Percentiles rank a stretch among this genome's conserved stretches.
phyloP scores from a whole-genome alignment of 2,329 filamentous ascomycete species.

The Arthrinium phaeospermum region DNA sequence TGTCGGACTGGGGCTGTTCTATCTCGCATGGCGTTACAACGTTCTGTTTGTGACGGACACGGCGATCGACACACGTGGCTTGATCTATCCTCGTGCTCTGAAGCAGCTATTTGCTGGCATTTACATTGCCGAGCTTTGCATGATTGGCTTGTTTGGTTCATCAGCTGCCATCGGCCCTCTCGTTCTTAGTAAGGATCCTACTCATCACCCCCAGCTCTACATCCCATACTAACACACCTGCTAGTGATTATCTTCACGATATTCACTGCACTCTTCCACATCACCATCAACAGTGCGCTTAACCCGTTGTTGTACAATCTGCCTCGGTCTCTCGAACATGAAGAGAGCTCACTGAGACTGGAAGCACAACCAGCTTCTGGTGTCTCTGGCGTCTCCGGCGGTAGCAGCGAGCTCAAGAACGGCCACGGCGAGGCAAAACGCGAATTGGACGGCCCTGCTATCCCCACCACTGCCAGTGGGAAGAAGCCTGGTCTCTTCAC shows the following conservation, averaged over 20 bases:
- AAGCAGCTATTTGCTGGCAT: constrained; percentile 85
- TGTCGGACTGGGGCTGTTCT: constrained; percentile 79
- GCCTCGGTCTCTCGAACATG: constrained; percentile 67
- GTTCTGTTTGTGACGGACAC: constrained; percentile 85
- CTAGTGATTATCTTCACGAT: constrained; percentile 72
- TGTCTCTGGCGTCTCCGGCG: constrained; percentile 26
- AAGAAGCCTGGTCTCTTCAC: constrained; percentile 64
- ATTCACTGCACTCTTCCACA: constrained; percentile 77
- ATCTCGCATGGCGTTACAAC: constrained; percentile 89
- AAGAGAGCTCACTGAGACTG: constrained; percentile 46
- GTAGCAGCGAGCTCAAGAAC: constrained; percentile 34
- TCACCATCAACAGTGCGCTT: constrained; percentile 75
- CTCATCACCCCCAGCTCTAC: not conserved
- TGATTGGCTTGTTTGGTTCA: constrained; percentile 84
- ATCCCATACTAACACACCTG: not conserved
- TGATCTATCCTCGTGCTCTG: constrained; percentile 85
- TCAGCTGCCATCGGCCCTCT: constrained; percentile 70
- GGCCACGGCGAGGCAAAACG: constrained; percentile 36
- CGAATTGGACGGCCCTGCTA: constrained; percentile 30
- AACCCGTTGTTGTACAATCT: constrained; percentile 79
- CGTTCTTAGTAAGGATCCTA: constrained; percentile 55
- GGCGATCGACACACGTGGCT: constrained; percentile 83
- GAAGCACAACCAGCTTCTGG: constrained; percentile 27
- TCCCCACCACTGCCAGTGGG: constrained; percentile 29
- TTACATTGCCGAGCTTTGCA: constrained; percentile 81